A percentile compares a stretch with the other conserved stretches of the same genome.
Evolutionary conservation across 257 asterid genomes (phyloP).

Genomic region (Penstemon newberryi): DNA sequence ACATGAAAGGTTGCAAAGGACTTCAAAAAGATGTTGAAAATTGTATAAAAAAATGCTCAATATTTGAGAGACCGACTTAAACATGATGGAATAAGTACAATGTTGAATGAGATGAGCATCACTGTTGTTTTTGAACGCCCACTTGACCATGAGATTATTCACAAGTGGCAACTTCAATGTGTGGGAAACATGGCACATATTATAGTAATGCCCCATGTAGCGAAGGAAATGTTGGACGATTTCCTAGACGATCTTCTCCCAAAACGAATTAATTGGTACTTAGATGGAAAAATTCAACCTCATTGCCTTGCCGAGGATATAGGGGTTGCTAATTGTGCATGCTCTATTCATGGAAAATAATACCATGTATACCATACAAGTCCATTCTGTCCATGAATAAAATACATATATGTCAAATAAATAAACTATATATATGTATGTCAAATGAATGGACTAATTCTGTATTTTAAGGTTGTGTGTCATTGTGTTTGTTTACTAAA

Average conservation of each 20-base stretch:
- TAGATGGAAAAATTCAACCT: conserved; percentile 33
- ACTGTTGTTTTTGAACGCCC: conserved; percentile 62
- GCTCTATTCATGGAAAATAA: conserved; percentile 8
- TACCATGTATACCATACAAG: not conserved
- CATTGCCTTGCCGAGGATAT: conserved; percentile 54
- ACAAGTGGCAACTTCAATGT: conserved; percentile 58
- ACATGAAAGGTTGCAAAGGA: conserved; percentile 51
- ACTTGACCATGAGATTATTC: conserved; percentile 42
- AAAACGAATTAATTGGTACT: conserved; percentile 46
- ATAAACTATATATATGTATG: too few relatives aligned
- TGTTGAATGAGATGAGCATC: conserved; percentile 59
- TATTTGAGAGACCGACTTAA: conserved; percentile 50
- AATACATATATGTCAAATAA: too few relatives aligned
- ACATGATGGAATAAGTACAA: conserved; percentile 42
- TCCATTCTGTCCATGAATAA: not conserved
- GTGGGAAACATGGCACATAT: conserved; percentile 54
- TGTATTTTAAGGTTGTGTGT: too few relatives aligned
- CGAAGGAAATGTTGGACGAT: conserved; percentile 45
- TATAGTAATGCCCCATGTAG: conserved; percentile 58
- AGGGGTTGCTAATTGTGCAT: conserved; percentile 38
- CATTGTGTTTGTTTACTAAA: too few relatives aligned
- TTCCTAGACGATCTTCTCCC: conserved; percentile 39
- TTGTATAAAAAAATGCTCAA: conserved; percentile 51
- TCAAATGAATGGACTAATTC: too few relatives aligned
- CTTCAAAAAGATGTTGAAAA: conserved; percentile 51